These are phyloP conservation scores for Xanthoconium purpureum DNA, from an alignment of 768 basidiomycete species.

Conservation along the genomic window DNA sequence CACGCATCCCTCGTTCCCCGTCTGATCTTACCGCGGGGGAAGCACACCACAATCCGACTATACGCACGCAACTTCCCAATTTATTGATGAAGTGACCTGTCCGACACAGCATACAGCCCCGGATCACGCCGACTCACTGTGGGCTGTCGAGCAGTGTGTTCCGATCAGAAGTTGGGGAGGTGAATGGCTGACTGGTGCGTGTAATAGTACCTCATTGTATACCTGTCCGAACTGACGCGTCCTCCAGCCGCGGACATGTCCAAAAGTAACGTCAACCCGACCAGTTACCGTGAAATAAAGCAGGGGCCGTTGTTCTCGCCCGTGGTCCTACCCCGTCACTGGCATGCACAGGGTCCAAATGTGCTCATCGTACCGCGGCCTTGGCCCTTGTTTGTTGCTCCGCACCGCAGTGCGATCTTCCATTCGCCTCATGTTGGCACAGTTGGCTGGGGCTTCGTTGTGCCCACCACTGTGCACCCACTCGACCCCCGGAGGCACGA, in stretches of 20 bases:
- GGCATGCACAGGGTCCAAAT: neutral
- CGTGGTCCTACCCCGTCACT: neutral
- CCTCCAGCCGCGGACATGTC: conserved; percentile 8
- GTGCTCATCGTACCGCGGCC: neutral
- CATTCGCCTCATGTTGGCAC: conserved; percentile 18
- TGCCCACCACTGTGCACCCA: conserved; percentile 11
- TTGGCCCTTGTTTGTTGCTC: neutral
- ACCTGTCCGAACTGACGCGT: neutral
- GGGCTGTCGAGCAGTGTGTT: neutral
- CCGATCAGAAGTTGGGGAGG: neutral
- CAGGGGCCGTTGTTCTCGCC: neutral
- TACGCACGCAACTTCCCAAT: neutral
- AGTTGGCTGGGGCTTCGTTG: neutral
- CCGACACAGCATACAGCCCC: conserved; percentile 1
- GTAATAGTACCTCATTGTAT: neutral
- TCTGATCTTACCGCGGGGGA: neutral
- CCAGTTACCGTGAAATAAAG: neutral
- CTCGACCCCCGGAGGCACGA: conserved; percentile 1
- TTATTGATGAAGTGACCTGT: neutral
- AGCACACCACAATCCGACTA: neutral
- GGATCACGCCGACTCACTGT: neutral
- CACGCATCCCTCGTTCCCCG: neutral
- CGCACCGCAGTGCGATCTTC: conserved; percentile 5
- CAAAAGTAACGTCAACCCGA: neutral
- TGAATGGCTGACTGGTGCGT: conserved; percentile 4